These are phyloP conservation scores for Penstemon newberryi DNA, from an alignment of 257 asterid species.

Conservation along the genomic window DNA sequence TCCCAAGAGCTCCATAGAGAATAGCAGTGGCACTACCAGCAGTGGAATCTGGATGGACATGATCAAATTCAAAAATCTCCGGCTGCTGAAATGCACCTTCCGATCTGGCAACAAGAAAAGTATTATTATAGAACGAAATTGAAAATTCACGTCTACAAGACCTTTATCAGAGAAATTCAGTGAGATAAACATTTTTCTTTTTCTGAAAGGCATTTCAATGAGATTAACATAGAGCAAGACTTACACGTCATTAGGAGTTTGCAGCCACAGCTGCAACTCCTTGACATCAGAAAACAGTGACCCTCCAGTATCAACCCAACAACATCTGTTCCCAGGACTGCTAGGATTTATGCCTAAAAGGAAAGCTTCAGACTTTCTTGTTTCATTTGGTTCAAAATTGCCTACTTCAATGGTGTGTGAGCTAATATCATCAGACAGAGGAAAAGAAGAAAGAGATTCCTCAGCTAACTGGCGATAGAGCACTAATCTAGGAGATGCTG, in stretches of 20 bases:
- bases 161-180: constrained; percentile 5
- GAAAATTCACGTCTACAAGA: constrained; percentile 7
- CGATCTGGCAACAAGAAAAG: constrained; percentile 49
- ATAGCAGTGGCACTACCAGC: constrained; percentile 66
- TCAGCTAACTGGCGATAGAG: constrained; percentile 87
- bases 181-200: constrained; percentile 7
- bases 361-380: constrained; percentile 43
- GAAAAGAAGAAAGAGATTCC: constrained; percentile 94
- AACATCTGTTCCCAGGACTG: constrained; percentile 66
- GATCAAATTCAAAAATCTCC: constrained; percentile 92
- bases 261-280: constrained; percentile 75
- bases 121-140: constrained; percentile 20
- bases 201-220: background rate
- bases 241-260: constrained; percentile 57
- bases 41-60: constrained; percentile 80
- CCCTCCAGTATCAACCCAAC: constrained; percentile 97
- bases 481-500: constrained; percentile 94
- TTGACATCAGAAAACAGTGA: constrained; percentile 62
- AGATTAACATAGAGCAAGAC: constrained; percentile 37
- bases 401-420: constrained; percentile 43
- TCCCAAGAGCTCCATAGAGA: constrained; percentile 93
- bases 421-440: constrained; percentile 61
- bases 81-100: constrained; percentile 78
- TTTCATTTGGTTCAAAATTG: constrained; percentile 44
- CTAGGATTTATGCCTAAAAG: constrained; percentile 47